Evolutionary conservation across 305 asterid species (phyloP), one percentile per base, ranked within the genome.

Genomic region (Solanum hybrid): DNA sequence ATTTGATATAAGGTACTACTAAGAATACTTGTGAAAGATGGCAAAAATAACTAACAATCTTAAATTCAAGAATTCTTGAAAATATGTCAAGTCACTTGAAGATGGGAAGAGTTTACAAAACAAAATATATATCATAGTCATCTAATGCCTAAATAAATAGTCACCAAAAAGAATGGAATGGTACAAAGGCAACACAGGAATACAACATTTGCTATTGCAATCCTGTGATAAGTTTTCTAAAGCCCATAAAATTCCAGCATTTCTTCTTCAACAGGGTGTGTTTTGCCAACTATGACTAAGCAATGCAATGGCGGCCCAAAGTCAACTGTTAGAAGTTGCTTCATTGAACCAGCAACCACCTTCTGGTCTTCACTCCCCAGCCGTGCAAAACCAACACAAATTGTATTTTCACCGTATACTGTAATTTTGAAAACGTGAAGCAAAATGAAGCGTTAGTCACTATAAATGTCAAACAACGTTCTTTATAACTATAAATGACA

Each of bases 251-350:
- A 95, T 84, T 95, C 95, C 22, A 96, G 93, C 98, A 97, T 95
- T 91, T 96, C 99, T 90, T 95, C 96, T 94, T 96, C 99, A 75
- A 96, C 76, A 3, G 98, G 98, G 87, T 97, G 99, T 89, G 97
- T 95, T 14, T 94, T 93, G 40, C 98, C 99, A 27, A 92, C 98
- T 56, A 96, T 95, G 86, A 95, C 97, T 24, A 97, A 95, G 93
- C 98, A 97, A 92, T 95, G 99, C 31, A 97, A 90, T 29, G 99
- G 99, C 5, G 94, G 91, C 38, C 98, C 99, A 24, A 96, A 95
- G 75, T 95, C 98, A 26, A 90, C 89, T 7, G 94, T 91, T 91
- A 91, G 73, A 88, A 96, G 93, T 89, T 94, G 97, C 91, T 93
- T 94, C 98, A 97, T 95, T 5, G 97, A 85, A 34, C 97, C 97